Evolutionary conservation across 768 basidiomycete genomes (phyloP).

Genomic region (Leccinum boreale): DNA sequence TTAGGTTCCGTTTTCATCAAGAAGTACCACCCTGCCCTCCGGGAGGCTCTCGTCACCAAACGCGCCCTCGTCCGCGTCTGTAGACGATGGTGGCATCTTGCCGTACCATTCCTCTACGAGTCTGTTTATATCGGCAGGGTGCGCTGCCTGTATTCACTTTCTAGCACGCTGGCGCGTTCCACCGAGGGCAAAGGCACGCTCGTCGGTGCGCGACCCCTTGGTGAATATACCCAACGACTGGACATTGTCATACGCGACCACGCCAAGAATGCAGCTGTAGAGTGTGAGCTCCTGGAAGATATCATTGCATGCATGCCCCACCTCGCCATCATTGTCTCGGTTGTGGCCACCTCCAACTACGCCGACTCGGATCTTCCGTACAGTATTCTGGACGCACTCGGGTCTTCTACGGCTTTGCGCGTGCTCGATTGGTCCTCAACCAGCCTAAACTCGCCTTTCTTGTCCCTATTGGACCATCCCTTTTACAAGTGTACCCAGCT

Average conservation of each 20-base stretch:
- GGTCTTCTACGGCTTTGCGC: not conserved
- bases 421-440: not conserved
- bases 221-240: not conserved
- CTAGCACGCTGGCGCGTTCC: not conserved
- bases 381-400: not conserved
- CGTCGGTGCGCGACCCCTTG: not conserved
- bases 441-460: not conserved
- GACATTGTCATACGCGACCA: not conserved
- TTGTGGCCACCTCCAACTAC: not conserved
- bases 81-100: not conserved
- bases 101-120: not conserved
- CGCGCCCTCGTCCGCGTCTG: not conserved
- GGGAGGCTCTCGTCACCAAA: not conserved
- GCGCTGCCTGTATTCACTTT: not conserved
- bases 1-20: not conserved
- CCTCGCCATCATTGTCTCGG: not conserved
- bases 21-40: not conserved
- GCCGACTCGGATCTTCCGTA: not conserved
- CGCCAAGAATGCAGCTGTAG: not conserved
- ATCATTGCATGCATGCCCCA: not conserved
- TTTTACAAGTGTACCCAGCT: not conserved
- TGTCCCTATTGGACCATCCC: not conserved
- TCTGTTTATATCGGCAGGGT: not conserved
- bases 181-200: not conserved
- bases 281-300: not conserved